Evolutionary conservation across 352 stramenopile genomes (phyloP), one percentile per base, ranked within the genome.

Genomic region (Phytophthora hybrid): DNA sequence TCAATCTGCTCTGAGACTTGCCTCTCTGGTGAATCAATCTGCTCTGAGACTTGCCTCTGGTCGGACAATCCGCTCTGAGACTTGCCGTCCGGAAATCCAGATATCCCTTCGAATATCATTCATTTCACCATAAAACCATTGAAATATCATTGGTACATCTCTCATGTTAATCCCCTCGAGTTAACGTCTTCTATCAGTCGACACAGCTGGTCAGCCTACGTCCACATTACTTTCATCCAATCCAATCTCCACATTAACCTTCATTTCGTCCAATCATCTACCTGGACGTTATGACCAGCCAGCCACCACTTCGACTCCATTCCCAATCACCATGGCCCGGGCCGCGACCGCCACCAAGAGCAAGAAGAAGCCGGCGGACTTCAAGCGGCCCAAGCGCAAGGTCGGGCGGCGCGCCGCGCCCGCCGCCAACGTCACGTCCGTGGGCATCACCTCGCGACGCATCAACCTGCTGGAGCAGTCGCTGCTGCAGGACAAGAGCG

Each of bases 351-450:
- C 81, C 60, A 76, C 82, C 64, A 86, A 83, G 74, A 64, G 55
- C 37, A 96, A 96, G 87, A 94, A 94, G 83, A 96, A 96, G 79
- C 89, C 89, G 10, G 87, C 76, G 34, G 89, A 96, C 74, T 96
- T 96, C 69, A 96, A 96, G 85, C 87, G 87, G 21, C 89, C 86
- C 14, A 96, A 96, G 86, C 89, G 85, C 76, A 96, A 96, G 73
- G 89, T 96, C 31, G 89, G 89, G 13, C 85, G 87, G 41, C 90
- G 90, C 62, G 86, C 82, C 1, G 73, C 82, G 14, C 85, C 82
- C 56, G 77, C 86, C 26, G 84, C 89, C 37, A 96, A 96, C 56
- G 89, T 96, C 21, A 96, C 89, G 31, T 92, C 82, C 39, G 89
- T 94, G 47, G 77, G 73, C 32, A 85, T 96, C 59, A 77, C 85